Conservation (phyloP, 2,329 filamentous ascomycete genomes). For the Fusarium sp. region DNA sequence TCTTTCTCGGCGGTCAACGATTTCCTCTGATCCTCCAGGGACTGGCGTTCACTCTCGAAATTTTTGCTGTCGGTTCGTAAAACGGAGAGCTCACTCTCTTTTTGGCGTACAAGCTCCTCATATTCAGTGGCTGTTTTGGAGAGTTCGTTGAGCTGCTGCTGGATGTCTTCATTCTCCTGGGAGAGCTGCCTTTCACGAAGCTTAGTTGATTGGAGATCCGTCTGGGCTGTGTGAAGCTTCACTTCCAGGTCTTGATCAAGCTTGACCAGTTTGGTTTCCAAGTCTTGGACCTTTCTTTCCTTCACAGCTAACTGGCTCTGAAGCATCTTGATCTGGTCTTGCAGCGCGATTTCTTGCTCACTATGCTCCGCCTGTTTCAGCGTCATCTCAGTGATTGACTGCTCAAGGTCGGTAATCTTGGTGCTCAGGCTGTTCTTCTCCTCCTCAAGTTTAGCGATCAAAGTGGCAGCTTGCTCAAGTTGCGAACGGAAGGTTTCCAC, state of each 20-base stretch:
- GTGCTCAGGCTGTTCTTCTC: constrained; percentile 82
- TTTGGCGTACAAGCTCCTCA: constrained; percentile 90
- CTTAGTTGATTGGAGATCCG: constrained; percentile 80
- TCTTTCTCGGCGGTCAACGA: constrained; percentile 80
- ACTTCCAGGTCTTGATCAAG: constrained; percentile 90
- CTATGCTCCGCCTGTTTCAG: constrained; percentile 77
- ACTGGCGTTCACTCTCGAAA: constrained; percentile 81
- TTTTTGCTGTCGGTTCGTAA: constrained; percentile 87
- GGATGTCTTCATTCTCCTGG: constrained; percentile 83
- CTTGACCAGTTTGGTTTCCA: constrained; percentile 85
- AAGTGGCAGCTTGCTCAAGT: constrained; percentile 88
- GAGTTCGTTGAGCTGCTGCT: constrained; percentile 86
- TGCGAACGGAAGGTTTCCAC: constrained; percentile 82
- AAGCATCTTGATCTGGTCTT: constrained; percentile 88
- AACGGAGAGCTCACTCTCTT: constrained; percentile 91
- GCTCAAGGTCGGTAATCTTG: constrained; percentile 76
- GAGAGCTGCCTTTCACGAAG: constrained; percentile 79
- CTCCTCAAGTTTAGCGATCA: constrained; percentile 86
- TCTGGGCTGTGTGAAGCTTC: constrained; percentile 80
- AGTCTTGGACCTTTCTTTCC: constrained; percentile 87
- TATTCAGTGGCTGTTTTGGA: constrained; percentile 94
- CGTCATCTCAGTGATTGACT: constrained; percentile 76
- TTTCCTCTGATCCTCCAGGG: constrained; percentile 82
- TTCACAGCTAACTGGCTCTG: constrained; percentile 90
- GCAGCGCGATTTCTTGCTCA: constrained; percentile 78